Conservation (phyloP, 2,329 filamentous ascomycete genomes). For the Ustulina deusta region DNA sequence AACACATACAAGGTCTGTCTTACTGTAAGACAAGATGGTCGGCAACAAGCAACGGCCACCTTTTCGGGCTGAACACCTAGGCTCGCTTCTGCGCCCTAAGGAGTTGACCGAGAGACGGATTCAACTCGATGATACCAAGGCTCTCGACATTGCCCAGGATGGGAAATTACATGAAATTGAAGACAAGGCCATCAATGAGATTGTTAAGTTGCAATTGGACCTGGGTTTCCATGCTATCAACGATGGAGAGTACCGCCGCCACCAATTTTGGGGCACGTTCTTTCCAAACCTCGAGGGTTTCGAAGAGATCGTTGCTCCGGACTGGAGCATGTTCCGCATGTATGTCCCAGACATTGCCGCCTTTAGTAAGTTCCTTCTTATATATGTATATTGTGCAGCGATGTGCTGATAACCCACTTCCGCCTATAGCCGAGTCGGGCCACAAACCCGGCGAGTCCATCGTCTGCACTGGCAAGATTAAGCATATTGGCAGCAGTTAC, state of each 20-base stretch:
- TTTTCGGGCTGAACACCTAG: conserved; percentile 81
- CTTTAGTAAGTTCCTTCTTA: conserved; percentile 53
- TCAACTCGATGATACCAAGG: conserved; percentile 54
- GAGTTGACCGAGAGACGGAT: conserved; percentile 72
- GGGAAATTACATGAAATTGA: conserved; percentile 65
- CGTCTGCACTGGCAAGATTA: conserved; percentile 61
- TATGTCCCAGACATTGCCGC: conserved; percentile 63
- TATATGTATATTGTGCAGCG: neutral
- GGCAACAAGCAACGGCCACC: conserved; percentile 60
- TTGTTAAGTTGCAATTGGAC: conserved; percentile 76
- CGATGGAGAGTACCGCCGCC: conserved; percentile 53
- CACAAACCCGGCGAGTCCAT: conserved; percentile 62
- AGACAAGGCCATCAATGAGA: conserved; percentile 71
- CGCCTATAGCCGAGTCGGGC: conserved; percentile 54
- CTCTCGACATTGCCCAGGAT: conserved; percentile 55
- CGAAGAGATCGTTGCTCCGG: conserved; percentile 61
- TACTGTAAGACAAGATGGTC: conserved; percentile 40
- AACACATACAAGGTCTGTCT: neutral
- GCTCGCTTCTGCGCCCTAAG: conserved; percentile 76
- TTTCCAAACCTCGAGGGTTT: conserved; percentile 59
- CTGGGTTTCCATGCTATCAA: conserved; percentile 75
- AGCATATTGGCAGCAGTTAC: conserved; percentile 59
- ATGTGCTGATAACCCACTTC: conserved; percentile 17
- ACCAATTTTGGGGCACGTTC: conserved; percentile 65
- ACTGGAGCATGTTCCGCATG: conserved; percentile 64